Evolutionary conservation across 1,284 basidiomycete species (phyloP), one percentile per base, ranked within the genome.

Genomic region (Rhizoctonia solani): DNA sequence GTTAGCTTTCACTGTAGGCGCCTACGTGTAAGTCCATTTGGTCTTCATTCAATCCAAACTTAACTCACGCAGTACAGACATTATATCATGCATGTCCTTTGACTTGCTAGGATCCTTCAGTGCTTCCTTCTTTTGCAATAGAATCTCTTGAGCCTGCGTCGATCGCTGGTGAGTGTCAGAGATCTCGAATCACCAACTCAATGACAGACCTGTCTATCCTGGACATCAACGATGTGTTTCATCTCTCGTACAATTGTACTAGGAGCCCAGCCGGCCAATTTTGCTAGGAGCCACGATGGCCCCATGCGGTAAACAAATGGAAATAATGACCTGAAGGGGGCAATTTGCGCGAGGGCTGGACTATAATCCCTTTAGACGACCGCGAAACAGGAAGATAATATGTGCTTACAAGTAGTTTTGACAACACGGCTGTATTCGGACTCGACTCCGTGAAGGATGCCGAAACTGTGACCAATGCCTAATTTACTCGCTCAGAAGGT

Each of bases 391-490:
- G 30, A 11, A 21, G n/a, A 21, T 5, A 6, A 37, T 2, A 41
- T 4, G 25, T 5, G 27, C 58, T 8, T 29, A 63, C 58, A 50
- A 23, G 29, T 21, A 39, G 2, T n/a, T n/a, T 63, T 63, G 21
- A 52, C 19, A 3, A 49, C 58, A 27, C 16, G 16, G n/a, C 46
- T 63, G 29, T 63, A 63, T 9, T 30, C 47, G 14, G 58, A 63
- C 21, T 52, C 47, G 5, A 52, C 58, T 11, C 58, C 58, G 4
- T 52, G 19, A 39, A 63, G 21, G 1, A 52, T 11, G 5, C 58
- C 58, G 29, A 63, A 63, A 19, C 3, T 63, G 16, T 63, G 47
- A 2, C 58, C 58, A n/a, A 63, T 16, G 19, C 58, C 58, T 63
- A 41, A 46, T 46, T 21, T 34, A 1, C 27, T 14, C 44, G 9